Percentiles rank a stretch among this genome's conserved stretches.
phyloP scores from a whole-genome alignment of 2,329 filamentous ascomycete species.

The Ceratocystis harringtonii region DNA sequence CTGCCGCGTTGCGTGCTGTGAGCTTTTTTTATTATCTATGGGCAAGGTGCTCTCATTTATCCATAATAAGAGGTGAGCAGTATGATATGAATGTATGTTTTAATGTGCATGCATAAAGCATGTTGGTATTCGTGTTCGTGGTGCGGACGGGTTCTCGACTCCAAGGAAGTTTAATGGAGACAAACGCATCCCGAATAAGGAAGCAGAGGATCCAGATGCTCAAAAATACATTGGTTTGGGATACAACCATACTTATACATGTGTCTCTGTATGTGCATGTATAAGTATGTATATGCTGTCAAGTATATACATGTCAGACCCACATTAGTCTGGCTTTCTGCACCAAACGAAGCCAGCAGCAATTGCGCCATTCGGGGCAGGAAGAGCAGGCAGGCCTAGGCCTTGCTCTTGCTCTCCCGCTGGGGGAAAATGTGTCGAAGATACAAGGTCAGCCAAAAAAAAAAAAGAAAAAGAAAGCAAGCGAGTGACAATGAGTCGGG shows the following conservation, averaged over 20 bases:
- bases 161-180: too few species aligned
- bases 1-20: too few species aligned
- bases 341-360: not conserved
- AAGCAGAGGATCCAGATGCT: not conserved
- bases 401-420: not conserved
- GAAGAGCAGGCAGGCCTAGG: not conserved
- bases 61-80: too few species aligned
- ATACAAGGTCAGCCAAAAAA: not conserved
- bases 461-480: not conserved
- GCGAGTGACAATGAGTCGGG: not conserved
- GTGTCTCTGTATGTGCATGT: too few species aligned
- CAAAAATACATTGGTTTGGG: constrained; percentile 2
- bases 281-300: too few species aligned
- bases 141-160: too few species aligned
- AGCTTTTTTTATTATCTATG: too few species aligned
- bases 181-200: not conserved
- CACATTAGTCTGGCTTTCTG: not conserved
- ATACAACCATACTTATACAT: too few species aligned
- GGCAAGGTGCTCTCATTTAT: too few species aligned
- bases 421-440: not conserved
- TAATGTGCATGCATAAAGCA: too few species aligned
- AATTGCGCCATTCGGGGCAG: not conserved
- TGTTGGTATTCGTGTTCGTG: too few species aligned
- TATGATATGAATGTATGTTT: too few species aligned
- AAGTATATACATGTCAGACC: not conserved